phyloP scores from a whole-genome alignment of 768 basidiomycete species.

The Trametes cinnabarina region DNA sequence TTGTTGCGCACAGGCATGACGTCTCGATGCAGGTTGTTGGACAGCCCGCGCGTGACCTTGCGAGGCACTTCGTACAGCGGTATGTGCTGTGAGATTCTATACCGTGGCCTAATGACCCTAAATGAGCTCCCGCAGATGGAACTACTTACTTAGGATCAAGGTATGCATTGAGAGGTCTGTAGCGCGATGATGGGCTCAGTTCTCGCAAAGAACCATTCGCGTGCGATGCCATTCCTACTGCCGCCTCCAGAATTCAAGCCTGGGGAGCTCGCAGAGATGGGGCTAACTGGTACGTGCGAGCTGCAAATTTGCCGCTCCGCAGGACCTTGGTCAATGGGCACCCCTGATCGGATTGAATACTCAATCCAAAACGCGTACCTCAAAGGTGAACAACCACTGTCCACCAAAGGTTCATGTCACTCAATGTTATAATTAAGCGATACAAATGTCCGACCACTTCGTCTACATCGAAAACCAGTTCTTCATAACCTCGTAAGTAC shows the following conservation, averaged over 20 bases:
- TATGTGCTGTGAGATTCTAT: slow-evolving; percentile 29
- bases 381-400: slow-evolving; percentile 53
- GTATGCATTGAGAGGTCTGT: slow-evolving; percentile 34
- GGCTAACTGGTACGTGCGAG: slow-evolving; percentile 94
- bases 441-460: slow-evolving; percentile 92
- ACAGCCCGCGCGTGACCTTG: slow-evolving; percentile 91
- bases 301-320: slow-evolving; percentile 94
- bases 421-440: slow-evolving; percentile 48
- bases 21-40: slow-evolving; percentile 95
- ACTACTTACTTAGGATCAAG: slow-evolving; percentile 90
- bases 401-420: background rate
- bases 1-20: slow-evolving; percentile 71
- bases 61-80: slow-evolving; percentile 93
- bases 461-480: slow-evolving; percentile 98
- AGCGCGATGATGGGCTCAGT: background rate
- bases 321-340: slow-evolving; percentile 96
- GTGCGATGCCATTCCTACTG: slow-evolving; percentile 87
- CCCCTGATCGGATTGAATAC: slow-evolving; percentile 76
- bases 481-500: slow-evolving; percentile 79
- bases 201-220: slow-evolving; percentile 77
- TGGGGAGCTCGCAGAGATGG: slow-evolving; percentile 71
- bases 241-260: slow-evolving; percentile 91
- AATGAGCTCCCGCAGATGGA: slow-evolving; percentile 84
- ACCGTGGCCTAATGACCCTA: background rate
- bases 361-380: slow-evolving; percentile 95